phyloP scores from a whole-genome alignment of 1,284 basidiomycete species.

The Ustilago curta region DNA sequence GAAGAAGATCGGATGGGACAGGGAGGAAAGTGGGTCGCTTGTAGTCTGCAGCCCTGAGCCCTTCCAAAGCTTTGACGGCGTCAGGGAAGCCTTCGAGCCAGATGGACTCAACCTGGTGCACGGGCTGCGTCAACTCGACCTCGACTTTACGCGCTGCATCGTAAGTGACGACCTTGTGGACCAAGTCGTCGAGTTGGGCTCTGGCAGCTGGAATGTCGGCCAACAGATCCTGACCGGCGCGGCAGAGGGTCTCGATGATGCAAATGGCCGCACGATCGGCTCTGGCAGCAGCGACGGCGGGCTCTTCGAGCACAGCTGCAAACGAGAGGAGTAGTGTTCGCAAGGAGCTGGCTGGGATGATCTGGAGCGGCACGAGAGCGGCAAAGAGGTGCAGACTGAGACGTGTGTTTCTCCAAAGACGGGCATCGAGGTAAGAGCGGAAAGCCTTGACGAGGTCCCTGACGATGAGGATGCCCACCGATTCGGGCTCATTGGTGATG shows the following conservation, averaged over 20 bases:
- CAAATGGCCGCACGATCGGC: constrained; percentile 86
- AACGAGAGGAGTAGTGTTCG: constrained; percentile 82
- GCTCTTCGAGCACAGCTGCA: constrained; percentile 85
- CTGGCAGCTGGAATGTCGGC: constrained; percentile 17
- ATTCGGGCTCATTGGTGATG: constrained; percentile 13
- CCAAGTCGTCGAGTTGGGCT: constrained; percentile 60
- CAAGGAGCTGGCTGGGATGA: constrained; percentile 82
- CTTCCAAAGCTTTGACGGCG: constrained; percentile 55
- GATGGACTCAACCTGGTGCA: constrained; percentile 42
- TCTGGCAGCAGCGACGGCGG: constrained; percentile 85
- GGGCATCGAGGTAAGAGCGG: constrained; percentile 60
- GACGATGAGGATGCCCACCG: constrained; percentile 57
- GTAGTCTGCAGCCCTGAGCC: constrained; percentile 46
- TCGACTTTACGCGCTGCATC: constrained; percentile 52
- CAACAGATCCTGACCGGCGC: constrained; percentile 60
- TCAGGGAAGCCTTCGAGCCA: constrained; percentile 63
- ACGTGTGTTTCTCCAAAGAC: constrained; percentile 66
- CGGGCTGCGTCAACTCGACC: constrained; percentile 51
- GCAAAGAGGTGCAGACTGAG: constrained; percentile 62
- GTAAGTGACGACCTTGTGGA: constrained; percentile 56
- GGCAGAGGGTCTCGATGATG: constrained; percentile 81
- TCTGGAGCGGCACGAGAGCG: constrained; percentile 72
- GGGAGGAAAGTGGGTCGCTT: constrained; percentile 56
- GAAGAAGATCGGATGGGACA: constrained; percentile 59
- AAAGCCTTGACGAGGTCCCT: constrained; percentile 65